Evolutionary conservation across 345 rosid species (phyloP).

Genomic region (Mercurialis annua): DNA sequence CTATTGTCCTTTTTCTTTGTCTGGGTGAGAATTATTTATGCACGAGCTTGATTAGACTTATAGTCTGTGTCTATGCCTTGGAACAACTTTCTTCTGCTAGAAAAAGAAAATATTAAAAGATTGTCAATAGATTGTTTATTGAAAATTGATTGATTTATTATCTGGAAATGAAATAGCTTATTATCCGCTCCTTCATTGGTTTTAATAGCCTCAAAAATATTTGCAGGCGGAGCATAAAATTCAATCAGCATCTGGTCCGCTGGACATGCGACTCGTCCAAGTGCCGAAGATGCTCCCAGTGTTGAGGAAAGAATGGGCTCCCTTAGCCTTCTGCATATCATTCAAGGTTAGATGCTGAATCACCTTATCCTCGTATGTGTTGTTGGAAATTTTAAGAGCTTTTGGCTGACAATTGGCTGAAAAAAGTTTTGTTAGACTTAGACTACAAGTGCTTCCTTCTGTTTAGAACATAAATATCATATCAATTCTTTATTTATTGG

Average conservation of each 20-base stretch:
- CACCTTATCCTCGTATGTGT: constrained; percentile 3
- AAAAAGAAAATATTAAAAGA: not conserved
- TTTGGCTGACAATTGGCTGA: not conserved
- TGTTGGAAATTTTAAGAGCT: not conserved
- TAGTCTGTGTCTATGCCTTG: not conserved
- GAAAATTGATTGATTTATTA: not conserved
- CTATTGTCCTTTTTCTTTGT: not conserved
- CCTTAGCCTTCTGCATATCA: constrained; percentile 79
- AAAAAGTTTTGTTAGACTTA: not conserved
- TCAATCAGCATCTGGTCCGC: constrained; percentile 82
- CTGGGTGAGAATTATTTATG: not conserved
- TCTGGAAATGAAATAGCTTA: not conserved
- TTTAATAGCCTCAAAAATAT: constrained; percentile 16
- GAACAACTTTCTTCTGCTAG: not conserved
- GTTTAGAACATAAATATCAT: not conserved
- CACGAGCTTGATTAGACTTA: not conserved
- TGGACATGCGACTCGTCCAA: constrained; percentile 86
- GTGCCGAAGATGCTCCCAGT: constrained; percentile 85
- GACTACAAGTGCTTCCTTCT: not conserved
- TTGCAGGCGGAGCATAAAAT: constrained; percentile 88
- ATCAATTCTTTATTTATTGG: too few relatives aligned
- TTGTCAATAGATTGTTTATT: not conserved
- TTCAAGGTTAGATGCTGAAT: constrained; percentile 58
- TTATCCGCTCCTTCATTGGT: not conserved
- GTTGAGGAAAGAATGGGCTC: constrained; percentile 78